phyloP scores from a whole-genome alignment of 345 rosid genomes.

The Melaleuca quinquenervia region DNA sequence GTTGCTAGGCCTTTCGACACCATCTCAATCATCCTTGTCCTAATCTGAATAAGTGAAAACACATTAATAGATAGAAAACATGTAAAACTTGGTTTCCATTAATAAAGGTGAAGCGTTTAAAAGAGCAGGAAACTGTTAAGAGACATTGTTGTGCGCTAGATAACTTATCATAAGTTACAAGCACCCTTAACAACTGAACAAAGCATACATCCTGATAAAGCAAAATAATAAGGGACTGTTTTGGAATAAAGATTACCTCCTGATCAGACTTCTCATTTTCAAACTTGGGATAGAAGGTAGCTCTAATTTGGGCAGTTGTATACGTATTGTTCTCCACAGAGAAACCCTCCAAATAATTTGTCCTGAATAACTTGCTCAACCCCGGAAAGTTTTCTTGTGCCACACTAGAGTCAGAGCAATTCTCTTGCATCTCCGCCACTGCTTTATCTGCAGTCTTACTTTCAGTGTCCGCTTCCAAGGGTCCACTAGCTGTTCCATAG shows the following conservation, averaged over 20 bases:
- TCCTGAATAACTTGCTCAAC: constrained; percentile 38
- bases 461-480: constrained; percentile 9
- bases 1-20: constrained; percentile 81
- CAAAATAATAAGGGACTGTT: background rate
- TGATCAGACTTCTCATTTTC: constrained; percentile 99
- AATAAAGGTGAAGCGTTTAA: background rate
- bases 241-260: constrained; percentile 39
- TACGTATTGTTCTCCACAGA: constrained; percentile 54
- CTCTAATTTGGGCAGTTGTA: constrained; percentile 72
- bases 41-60: constrained; percentile 29
- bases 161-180: background rate
- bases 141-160: background rate
- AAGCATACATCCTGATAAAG: background rate
- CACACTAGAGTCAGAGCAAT: constrained; percentile 9
- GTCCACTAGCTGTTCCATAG: constrained; percentile 43
- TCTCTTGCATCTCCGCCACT: background rate
- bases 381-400: constrained; percentile 8
- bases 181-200: background rate
- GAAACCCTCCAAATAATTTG: constrained; percentile 44
- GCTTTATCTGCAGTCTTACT: constrained; percentile 11
- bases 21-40: constrained; percentile 84
- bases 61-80: background rate
- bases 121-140: background rate
- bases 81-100: background rate
- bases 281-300: constrained; percentile 94